Percentiles rank a stretch among this genome's conserved stretches.
Conservation (phyloP, 441 rosid species). For the Kokia cookei region DNA sequence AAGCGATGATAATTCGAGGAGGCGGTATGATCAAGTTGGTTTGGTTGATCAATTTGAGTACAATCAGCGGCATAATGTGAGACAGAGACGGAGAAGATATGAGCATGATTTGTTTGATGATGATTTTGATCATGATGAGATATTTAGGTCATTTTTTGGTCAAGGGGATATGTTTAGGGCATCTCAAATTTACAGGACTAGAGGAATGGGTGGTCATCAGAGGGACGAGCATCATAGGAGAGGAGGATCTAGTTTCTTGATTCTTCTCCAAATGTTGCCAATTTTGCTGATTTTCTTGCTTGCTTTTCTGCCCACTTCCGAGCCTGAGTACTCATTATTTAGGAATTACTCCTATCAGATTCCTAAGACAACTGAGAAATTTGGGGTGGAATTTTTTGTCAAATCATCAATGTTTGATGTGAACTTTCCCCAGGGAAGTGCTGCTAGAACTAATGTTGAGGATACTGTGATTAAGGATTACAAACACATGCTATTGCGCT, state of each 20-base stretch:
- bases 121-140: constrained; percentile 54
- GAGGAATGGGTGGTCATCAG: constrained; percentile 30
- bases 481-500: constrained; percentile 42
- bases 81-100: constrained; percentile 48
- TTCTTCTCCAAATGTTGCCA: constrained; percentile 46
- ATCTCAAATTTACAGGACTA: constrained; percentile 36
- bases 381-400: constrained; percentile 51
- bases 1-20: constrained; percentile 49
- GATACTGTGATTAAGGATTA: constrained; percentile 47
- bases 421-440: constrained; percentile 43
- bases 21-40: constrained; percentile 50
- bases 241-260: constrained; percentile 33
- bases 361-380: constrained; percentile 42
- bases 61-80: constrained; percentile 27
- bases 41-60: constrained; percentile 49
- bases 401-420: constrained; percentile 43
- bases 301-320: constrained; percentile 45
- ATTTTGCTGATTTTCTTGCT: constrained; percentile 50
- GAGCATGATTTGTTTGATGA: constrained; percentile 35
- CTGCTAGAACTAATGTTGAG: constrained; percentile 46
- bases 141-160: constrained; percentile 51
- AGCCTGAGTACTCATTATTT: constrained; percentile 50
- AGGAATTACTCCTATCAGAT: constrained; percentile 40
- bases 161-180: constrained; percentile 29
- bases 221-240: constrained; percentile 43